Base-by-base conservation (phyloP, 2,329 filamentous ascomycete species). In the Trichophyton simii region DNA sequence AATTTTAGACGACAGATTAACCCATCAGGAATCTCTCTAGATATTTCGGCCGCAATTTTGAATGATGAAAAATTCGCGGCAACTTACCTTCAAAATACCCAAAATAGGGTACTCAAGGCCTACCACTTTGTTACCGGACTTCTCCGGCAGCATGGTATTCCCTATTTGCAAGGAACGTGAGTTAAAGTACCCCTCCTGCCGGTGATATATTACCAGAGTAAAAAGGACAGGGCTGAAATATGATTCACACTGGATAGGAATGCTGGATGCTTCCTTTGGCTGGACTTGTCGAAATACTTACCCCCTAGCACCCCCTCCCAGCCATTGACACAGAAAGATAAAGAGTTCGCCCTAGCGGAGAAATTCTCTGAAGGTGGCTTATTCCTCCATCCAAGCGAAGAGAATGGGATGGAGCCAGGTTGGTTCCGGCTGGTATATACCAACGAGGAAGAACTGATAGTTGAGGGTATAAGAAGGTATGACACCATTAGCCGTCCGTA, bases 231-330 rank as follows among this genome's bases (percentile, higher is more conserved):
- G 15, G 18, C 57, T 64, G 63, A 36, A 20, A 22, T 28, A 8
- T 18, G 42, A 9, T 34, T 20, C 44, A 8, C 22, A 18, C 5
- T 41, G 20, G 34, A 58, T 41, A 72, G 70, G 3, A 83, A 83
- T 63, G 82, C 82, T 0, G 82, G 79, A 0, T 83, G 84, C 66
- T 85, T 84, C 66, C 64, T 84, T 1, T 84, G 78, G 74, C 68
- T 82, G 1, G 75, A 84, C 66, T 66, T 85, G 15, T 76, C 75
- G 0, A 73, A 74, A 0, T 78, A 74, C 61, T 66, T 82, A 41
- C 69, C 73, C 6, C 31, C 66, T 0, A 48, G 58, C 1, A 59
- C 46, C 1, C 64, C 61, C 1, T 63, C 71, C 1, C n/a, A 38
- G 61, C 64, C 3, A 63, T 67, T 11, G 68, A 69, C 22, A 41